A percentile compares a stretch with the other conserved stretches of the same genome.
Conservation (phyloP, 1,284 basidiomycete genomes). For the Cryptococcus sp. region DNA sequence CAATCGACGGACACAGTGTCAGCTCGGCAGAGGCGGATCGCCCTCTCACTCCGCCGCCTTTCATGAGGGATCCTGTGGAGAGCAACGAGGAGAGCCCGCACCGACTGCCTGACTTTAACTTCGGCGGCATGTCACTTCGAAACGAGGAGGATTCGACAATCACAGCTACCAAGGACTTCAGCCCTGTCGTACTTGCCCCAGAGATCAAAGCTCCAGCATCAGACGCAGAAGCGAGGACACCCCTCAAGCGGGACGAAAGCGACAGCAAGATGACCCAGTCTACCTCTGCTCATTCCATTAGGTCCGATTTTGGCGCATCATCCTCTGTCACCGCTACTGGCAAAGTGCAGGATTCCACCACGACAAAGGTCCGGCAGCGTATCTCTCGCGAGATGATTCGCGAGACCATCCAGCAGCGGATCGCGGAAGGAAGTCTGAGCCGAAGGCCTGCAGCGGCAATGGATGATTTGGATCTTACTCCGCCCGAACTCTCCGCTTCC, state of each 20-base stretch:
- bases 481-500: neutral
- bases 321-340: neutral
- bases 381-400: slow-evolving; percentile 53
- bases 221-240: neutral
- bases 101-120: slow-evolving; percentile 43
- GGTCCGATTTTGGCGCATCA: slow-evolving; percentile 16
- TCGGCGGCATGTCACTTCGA: slow-evolving; percentile 17
- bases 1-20: neutral
- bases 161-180: slow-evolving; percentile 4
- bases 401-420: slow-evolving; percentile 47
- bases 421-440: slow-evolving; percentile 41
- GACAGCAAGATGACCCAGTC: slow-evolving; percentile 6
- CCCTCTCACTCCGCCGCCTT: slow-evolving; percentile 46
- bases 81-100: slow-evolving; percentile 35
- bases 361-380: slow-evolving; percentile 46
- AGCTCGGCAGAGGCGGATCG: slow-evolving; percentile 10
- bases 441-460: slow-evolving; percentile 19
- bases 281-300: slow-evolving; percentile 7
- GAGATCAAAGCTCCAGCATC: neutral
- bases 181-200: neutral
- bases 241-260: neutral
- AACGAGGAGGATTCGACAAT: neutral
- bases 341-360: slow-evolving; percentile 30
- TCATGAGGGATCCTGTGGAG: neutral
- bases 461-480: slow-evolving; percentile 4